Evolutionary conservation across 257 asterid genomes (phyloP), one percentile per base, ranked within the genome.

Genomic region (Ligustrum vulgare): DNA sequence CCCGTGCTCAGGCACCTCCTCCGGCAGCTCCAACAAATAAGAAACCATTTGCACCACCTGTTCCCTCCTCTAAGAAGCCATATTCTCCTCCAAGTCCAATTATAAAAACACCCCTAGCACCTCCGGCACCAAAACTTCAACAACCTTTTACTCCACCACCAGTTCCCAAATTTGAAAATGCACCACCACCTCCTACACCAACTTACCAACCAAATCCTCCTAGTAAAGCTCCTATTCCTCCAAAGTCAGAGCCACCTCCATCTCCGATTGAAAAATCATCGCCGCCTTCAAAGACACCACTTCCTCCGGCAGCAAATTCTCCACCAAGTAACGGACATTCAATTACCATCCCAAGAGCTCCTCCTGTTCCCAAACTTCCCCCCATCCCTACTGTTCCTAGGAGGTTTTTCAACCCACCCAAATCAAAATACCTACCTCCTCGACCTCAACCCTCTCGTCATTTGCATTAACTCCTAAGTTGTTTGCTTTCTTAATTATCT

Each of bases 311-410:
- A 35, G 71, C 80, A 58, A 31, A 15, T 39, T 15, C 80, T 47
- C 76, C 89, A 31, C 87, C 83, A 3, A 31, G 20, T n/a, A 34
- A 43, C 31, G 20, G 80, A 34, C 69, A 71, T 76, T 78, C 79
- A 20, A 64, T 36, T 66, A 83, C 82, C 32, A 78, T 89, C 80
- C 92, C 96, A 7, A 81, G 81, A 76, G 88, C 89, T 36, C 91
- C 93, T 2, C 89, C 90, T 12, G 83, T 88, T 67, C 96, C 96
- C 41, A 43, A 15, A 64, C 87, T 89, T 15, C 90, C 95, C 6
- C 79, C 80, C n/a, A 41, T 67, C 18, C 87, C 90, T 2, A 73
- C 60, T 20, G 82, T 74, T 43, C 90, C 90, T 1, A 84, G 91
- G 80, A 84, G 80, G 74, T 81, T 70, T 66, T 86, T 89, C 80